phyloP scores from a whole-genome alignment of 2,329 filamentous ascomycete species.

The Ceratocystiopsis minuta region DNA sequence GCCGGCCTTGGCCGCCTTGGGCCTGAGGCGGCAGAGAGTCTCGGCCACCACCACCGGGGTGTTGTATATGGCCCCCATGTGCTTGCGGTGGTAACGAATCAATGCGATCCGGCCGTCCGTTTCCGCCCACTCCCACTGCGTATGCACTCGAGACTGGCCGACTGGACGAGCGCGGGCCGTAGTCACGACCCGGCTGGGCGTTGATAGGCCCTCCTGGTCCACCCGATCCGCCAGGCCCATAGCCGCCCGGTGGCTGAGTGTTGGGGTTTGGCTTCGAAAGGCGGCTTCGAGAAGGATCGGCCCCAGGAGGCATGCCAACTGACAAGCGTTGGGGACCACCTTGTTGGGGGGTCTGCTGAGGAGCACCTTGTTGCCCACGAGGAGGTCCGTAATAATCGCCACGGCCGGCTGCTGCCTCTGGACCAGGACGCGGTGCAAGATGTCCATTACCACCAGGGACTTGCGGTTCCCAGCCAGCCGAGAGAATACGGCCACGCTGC shows the following conservation, averaged over 20 bases:
- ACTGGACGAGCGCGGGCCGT: constrained; percentile 21
- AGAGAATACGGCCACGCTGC: constrained; percentile 23
- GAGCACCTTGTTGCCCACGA: no score
- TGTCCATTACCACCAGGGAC: constrained; percentile 10
- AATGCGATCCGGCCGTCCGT: constrained; percentile 14
- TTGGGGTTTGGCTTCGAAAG: constrained; percentile 19
- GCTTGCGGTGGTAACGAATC: constrained; percentile 11
- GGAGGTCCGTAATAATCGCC: no score
- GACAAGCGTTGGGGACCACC: constrained; percentile 1
- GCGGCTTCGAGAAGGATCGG: constrained; percentile 19
- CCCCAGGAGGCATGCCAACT: constrained; percentile 12
- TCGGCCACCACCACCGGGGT: background rate
- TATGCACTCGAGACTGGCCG: constrained; percentile 15
- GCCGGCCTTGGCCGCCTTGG: background rate
- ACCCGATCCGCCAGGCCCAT: no score
- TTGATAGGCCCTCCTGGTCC: background rate
- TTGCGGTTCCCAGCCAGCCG: constrained; percentile 27
- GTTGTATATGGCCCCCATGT: background rate
- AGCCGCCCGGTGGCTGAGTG: background rate
- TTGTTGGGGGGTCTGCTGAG: no score
- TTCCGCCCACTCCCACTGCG: constrained; percentile 11
- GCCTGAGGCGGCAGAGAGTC: no score
- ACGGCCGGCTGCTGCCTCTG: background rate
- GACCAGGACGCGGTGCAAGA: no score
- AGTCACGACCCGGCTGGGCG: constrained; percentile 17